Evolutionary conservation across 2,329 filamentous ascomycete genomes (phyloP), one percentile per base, ranked within the genome.

Genomic region (Colletotrichum trifolii): DNA sequence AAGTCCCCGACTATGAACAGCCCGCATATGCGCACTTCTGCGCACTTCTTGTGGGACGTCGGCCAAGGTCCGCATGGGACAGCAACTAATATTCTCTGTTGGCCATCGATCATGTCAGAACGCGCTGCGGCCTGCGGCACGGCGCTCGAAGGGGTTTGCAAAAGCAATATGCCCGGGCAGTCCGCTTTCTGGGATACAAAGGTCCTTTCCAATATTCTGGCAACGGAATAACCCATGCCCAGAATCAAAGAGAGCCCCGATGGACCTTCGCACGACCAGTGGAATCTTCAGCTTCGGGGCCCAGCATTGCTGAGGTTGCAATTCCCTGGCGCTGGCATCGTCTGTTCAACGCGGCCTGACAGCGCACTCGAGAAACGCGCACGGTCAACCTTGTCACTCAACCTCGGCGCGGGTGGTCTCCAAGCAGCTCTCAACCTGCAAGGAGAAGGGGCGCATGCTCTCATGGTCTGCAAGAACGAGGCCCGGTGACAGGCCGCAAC

Each of bases 401-500:
- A 49, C 15, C 42, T 25, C 25, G 4, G 25, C 46, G 25, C 17
- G n/a, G 36, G 13, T 39, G 39, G 45, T 36, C 10, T 46, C 7
- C 11, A 52, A 17, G 55, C 10, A 36, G 12, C 17, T 33, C 17
- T 40, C 36, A n/a, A 25, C 49, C 35, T 13, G 33, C 13, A 17
- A 25, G 11, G 36, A 47, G 47, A 17, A 40, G 35, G 34, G 38
- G 46, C 40, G 49, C 36, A 54, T 34, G 17, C 52, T 39, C 42
- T 49, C 63, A 53, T 38, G 25, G 47, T 53, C 33, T 42, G 38
- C 8, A 34, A 15, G 42, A 53, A 40, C 8, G 43, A 39, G 38
- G 52, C 52, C 47, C 43, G 47, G n/a, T 55, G 42, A 66, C 33
- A 56, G 53, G 47, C 40, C 54, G 45, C 17, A 25, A 57, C 59